Evolutionary conservation across 495 filamentous ascomycete species (phyloP).

Genomic region (Neurospora cerealis): DNA sequence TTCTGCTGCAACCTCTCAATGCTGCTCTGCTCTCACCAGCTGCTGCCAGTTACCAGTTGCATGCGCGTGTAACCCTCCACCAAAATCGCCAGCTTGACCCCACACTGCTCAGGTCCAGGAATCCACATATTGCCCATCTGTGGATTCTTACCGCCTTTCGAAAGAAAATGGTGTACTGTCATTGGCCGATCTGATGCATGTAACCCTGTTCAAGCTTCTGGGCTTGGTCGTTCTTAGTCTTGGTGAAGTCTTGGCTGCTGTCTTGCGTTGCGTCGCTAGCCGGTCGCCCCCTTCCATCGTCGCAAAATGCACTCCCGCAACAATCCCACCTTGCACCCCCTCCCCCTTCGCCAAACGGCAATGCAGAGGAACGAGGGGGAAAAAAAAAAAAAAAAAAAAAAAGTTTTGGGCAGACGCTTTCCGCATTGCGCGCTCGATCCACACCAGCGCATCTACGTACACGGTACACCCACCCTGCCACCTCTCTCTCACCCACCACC

Average conservation of each 20-base stretch:
- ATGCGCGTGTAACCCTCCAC: slow-evolving; percentile 1
- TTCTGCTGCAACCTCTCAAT: neutral
- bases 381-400: slow-evolving; percentile 10
- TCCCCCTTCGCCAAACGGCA: slow-evolving; percentile 13
- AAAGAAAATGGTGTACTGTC: slow-evolving; percentile 3
- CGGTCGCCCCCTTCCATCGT: slow-evolving; percentile 19
- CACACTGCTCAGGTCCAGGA: neutral
- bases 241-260: slow-evolving; percentile 10
- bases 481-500: neutral
- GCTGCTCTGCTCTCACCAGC: slow-evolving; percentile 1
- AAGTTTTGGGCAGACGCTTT: neutral
- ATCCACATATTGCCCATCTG: neutral
- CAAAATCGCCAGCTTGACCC: neutral
- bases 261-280: slow-evolving; percentile 12
- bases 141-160: slow-evolving; percentile 25
- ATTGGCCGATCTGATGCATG: neutral
- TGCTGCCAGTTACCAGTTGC: slow-evolving; percentile 2
- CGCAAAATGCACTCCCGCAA: slow-evolving; percentile 14
- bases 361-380: slow-evolving; percentile 10
- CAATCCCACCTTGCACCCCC: slow-evolving; percentile 9
- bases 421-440: slow-evolving; percentile 1
- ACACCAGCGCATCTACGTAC: neutral
- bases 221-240: neutral
- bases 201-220: slow-evolving; percentile 5
- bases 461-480: neutral